Conservation (phyloP, 2,329 filamentous ascomycete genomes). For the Monosporascus sp. region DNA sequence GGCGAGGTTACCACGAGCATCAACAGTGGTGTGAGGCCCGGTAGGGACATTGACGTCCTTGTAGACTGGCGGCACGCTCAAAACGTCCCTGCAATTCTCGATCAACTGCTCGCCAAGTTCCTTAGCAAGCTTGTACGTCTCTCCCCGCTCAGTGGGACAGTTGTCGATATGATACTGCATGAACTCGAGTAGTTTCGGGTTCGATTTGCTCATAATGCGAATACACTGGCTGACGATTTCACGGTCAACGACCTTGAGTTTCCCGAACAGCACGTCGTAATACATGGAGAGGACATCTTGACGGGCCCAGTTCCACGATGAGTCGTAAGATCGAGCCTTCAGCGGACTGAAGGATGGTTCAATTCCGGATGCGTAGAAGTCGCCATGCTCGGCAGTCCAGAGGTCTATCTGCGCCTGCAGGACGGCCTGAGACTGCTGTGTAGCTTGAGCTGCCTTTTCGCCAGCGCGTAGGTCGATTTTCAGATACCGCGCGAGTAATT, state of each 20-base stretch:
- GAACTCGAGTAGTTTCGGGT: conserved; percentile 90
- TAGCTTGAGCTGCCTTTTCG: conserved; percentile 84
- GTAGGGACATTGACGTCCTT: conserved; percentile 94
- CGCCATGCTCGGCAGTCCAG: conserved; percentile 92
- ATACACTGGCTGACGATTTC: conserved; percentile 99
- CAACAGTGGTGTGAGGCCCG: conserved; percentile 86
- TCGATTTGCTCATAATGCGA: conserved; percentile 98
- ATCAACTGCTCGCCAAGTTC: conserved; percentile 89
- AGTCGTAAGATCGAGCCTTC: conserved; percentile 95
- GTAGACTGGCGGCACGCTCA: conserved; percentile 79
- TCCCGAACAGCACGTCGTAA: conserved; percentile 97
- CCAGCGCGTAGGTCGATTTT: conserved; percentile 97
- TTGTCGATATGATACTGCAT: conserved; percentile 99
- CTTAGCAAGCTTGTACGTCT: conserved; percentile 97
- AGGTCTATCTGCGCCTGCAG: conserved; percentile 91
- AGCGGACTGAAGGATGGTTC: conserved; percentile 89
- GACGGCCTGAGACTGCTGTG: conserved; percentile 78
- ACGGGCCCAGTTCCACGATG: conserved; percentile 98
- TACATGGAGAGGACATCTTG: conserved; percentile 98
- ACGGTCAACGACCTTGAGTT: conserved; percentile 85
- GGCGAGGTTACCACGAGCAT: conserved; percentile 84
- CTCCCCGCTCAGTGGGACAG: conserved; percentile 91
- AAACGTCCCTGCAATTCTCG: conserved; percentile 92
- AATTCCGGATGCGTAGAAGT: conserved; percentile 92
- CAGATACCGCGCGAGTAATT: conserved; percentile 89